Conservation (phyloP, 305 asterid species). For the Euphrasia arctica region DNA sequence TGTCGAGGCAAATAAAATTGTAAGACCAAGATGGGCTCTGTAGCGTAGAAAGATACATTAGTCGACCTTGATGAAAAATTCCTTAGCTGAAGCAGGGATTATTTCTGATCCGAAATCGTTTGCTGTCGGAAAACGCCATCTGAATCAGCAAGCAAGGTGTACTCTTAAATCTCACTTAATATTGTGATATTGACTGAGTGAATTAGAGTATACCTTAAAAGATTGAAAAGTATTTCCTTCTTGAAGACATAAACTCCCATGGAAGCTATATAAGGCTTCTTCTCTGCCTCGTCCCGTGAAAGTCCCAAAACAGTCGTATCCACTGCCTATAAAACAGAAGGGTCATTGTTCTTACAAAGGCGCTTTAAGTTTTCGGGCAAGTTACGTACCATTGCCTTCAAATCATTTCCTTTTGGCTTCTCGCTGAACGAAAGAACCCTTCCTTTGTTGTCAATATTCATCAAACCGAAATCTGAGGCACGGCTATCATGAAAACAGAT, state of each 20-base stretch:
- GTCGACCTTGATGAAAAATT: slow-evolving; percentile 61
- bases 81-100: slow-evolving; percentile 90
- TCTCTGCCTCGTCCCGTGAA: slow-evolving; percentile 72
- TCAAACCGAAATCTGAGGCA: slow-evolving; percentile 98
- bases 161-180: slow-evolving; percentile 18
- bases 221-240: slow-evolving; percentile 93
- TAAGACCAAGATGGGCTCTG: neutral
- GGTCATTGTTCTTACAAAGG: neutral
- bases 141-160: slow-evolving; percentile 29
- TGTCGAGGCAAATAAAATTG: neutral
- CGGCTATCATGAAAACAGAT: slow-evolving; percentile 64
- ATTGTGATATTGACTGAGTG: neutral
- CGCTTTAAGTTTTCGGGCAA: neutral
- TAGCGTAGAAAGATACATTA: slow-evolving; percentile 10
- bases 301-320: slow-evolving; percentile 88
- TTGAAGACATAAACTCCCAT: slow-evolving; percentile 98
- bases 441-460: slow-evolving; percentile 86
- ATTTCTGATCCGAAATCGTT: slow-evolving; percentile 97
- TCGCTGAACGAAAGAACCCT: slow-evolving; percentile 83
- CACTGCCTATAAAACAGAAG: slow-evolving; percentile 51
- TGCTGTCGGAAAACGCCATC: slow-evolving; percentile 97
- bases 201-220: slow-evolving; percentile 50
- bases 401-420: slow-evolving; percentile 76
- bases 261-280: slow-evolving; percentile 95
- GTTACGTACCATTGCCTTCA: slow-evolving; percentile 78